phyloP scores from a whole-genome alignment of 768 basidiomycete species.

The Lactifluus volemus region DNA sequence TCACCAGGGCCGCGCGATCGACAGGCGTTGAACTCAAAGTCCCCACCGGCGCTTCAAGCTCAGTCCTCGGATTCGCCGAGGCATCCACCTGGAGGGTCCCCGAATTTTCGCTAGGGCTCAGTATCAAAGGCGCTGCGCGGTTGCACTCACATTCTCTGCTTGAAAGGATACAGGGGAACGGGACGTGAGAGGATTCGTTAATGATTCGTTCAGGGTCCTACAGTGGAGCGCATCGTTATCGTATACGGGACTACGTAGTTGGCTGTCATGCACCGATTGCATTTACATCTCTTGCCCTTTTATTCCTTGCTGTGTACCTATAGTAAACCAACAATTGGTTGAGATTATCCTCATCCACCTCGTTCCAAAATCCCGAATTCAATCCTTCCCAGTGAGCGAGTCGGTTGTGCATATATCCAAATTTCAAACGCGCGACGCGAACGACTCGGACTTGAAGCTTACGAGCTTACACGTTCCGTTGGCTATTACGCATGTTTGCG shows the following conservation, averaged over 20 bases:
- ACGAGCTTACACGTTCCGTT: no score
- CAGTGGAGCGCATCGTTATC: not conserved
- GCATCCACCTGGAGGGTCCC: not conserved
- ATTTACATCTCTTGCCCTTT: no score
- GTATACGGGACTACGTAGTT: not conserved
- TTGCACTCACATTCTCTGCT: constrained; percentile 12
- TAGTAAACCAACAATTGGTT: no score
- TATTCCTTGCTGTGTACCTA: no score
- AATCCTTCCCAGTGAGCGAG: no score
- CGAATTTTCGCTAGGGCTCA: constrained; percentile 1
- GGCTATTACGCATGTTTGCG: no score
- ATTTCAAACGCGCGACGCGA: no score
- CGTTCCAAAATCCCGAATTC: no score
- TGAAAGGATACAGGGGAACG: constrained; percentile 15
- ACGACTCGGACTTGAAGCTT: no score
- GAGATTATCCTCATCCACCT: no score
- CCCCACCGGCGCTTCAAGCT: not conserved
- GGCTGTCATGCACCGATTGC: not conserved
- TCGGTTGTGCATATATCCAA: no score
- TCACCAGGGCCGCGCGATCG: no score
- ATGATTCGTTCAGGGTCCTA: not conserved
- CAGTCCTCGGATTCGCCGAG: not conserved
- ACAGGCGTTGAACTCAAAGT: not conserved
- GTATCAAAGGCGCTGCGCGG: constrained; percentile 18
- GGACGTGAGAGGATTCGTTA: not conserved